Evolutionary conservation across 169 alveolate genomes (phyloP).

Genomic region (Cryptosporidium ubiquitum): DNA sequence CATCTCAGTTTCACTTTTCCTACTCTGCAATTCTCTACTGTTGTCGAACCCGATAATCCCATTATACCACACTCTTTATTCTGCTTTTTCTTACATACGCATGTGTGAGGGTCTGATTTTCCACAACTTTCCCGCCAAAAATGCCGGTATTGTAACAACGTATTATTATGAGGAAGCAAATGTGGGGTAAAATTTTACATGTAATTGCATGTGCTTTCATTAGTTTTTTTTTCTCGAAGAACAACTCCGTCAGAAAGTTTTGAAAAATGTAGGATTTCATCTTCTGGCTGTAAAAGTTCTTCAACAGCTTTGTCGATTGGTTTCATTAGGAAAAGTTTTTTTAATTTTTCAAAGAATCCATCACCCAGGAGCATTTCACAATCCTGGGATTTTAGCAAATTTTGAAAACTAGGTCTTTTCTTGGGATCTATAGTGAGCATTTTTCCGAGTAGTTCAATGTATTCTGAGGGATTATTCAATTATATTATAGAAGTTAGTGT

Average conservation of each 20-base stretch:
- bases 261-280: conserved; percentile 49
- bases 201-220: conserved; percentile 37
- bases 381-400: conserved; percentile 16
- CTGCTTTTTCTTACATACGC: conserved; percentile 8
- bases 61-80: conserved; percentile 18
- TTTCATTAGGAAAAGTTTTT: conserved; percentile 21
- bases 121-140: conserved; percentile 72
- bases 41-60: conserved; percentile 35
- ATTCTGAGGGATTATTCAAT: not conserved
- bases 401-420: conserved; percentile 53
- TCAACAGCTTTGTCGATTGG: not conserved
- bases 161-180: not conserved
- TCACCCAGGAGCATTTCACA: conserved; percentile 38
- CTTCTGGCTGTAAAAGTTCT: conserved; percentile 37
- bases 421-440: conserved; percentile 58
- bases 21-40: conserved; percentile 9
- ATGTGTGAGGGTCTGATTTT: conserved; percentile 31
- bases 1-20: not conserved
- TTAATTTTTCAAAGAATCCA: conserved; percentile 49
- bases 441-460: conserved; percentile 39
- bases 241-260: conserved; percentile 65
- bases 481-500: not conserved
- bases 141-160: not conserved
- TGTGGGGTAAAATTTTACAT: conserved; percentile 70
- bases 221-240: conserved; percentile 2